Conservation (phyloP, 495 filamentous ascomycete species). For the Penicillium bovifimosum region DNA sequence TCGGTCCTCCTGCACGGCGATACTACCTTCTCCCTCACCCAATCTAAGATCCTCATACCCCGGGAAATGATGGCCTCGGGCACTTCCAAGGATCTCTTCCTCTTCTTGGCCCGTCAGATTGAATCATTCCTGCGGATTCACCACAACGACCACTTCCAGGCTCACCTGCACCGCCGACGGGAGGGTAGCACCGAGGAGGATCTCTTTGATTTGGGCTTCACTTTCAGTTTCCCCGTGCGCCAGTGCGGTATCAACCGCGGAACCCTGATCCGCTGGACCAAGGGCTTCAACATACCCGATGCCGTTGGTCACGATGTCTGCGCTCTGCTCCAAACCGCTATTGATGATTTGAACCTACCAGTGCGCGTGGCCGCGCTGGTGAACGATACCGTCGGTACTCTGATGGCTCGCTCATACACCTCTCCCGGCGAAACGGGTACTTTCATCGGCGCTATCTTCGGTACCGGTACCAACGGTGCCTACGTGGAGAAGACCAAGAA, state of each 20-base stretch:
- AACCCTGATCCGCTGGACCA: conserved; percentile 91
- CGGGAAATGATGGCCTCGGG: conserved; percentile 84
- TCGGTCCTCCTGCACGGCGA: conserved; percentile 88
- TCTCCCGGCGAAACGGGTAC: conserved; percentile 83
- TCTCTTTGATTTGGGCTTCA: conserved; percentile 89
- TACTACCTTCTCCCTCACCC: conserved; percentile 83
- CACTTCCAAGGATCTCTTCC: conserved; percentile 81
- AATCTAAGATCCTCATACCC: conserved; percentile 88
- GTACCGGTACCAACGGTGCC: conserved; percentile 91
- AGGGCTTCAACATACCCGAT: conserved; percentile 94
- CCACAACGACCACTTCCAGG: conserved; percentile 83
- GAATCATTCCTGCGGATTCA: conserved; percentile 79
- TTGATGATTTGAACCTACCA: conserved; percentile 79
- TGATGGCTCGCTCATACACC: conserved; percentile 96
- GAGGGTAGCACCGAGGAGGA: conserved; percentile 58
- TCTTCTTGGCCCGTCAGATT: conserved; percentile 89
- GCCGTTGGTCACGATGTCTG: conserved; percentile 94
- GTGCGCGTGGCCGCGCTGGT: conserved; percentile 91
- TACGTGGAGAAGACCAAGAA: conserved; percentile 61
- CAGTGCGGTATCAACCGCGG: conserved; percentile 92
- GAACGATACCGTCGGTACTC: conserved; percentile 94
- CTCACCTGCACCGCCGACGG: conserved; percentile 55
- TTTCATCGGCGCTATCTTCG: conserved; percentile 82
- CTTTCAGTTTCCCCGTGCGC: conserved; percentile 94
- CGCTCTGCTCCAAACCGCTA: conserved; percentile 79